Percentiles rank a stretch among this genome's conserved stretches.
Evolutionary conservation across 345 rosid genomes (phyloP).

Genomic region (Triadica sebifera): DNA sequence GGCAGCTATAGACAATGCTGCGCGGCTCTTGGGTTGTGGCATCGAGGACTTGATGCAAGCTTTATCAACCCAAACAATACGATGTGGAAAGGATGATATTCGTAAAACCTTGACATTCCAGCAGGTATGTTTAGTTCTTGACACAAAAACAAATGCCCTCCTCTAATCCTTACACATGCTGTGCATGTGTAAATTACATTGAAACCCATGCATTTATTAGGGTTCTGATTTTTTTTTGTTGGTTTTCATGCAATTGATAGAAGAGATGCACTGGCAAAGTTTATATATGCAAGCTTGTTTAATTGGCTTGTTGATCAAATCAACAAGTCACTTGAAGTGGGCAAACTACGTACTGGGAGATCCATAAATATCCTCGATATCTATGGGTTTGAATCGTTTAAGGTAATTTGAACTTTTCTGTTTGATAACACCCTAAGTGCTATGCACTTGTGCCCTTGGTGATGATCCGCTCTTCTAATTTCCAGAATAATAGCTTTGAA

Average conservation of each 20-base stretch:
- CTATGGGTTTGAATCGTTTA: constrained; percentile 90
- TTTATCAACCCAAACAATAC: constrained; percentile 69
- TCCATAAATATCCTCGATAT: constrained; percentile 94
- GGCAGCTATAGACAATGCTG: constrained; percentile 67
- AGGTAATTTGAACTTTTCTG: constrained; percentile 38
- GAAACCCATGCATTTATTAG: background rate
- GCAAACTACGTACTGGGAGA: constrained; percentile 48
- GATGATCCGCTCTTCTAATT: constrained; percentile 26
- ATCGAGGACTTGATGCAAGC: constrained; percentile 51
- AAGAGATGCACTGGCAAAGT: constrained; percentile 95
- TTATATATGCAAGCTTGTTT: constrained; percentile 74
- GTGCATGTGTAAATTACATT: background rate
- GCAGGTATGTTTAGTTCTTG: constrained; percentile 51
- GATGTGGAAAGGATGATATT: constrained; percentile 67
- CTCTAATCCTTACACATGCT: background rate
- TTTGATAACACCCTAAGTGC: constrained; percentile 11
- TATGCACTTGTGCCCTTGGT: constrained; percentile 15
- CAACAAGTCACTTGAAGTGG: constrained; percentile 64
- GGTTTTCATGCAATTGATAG: constrained; percentile 64
- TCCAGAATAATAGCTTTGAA: constrained; percentile 92
- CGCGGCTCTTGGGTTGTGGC: constrained; percentile 72
- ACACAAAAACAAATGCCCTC: constrained; percentile 4
- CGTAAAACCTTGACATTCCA: constrained; percentile 68
- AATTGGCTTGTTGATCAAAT: constrained; percentile 88
- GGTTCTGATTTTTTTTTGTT: constrained; percentile 4